Conservation (phyloP, 441 rosid species). For the Hura crepitans region DNA sequence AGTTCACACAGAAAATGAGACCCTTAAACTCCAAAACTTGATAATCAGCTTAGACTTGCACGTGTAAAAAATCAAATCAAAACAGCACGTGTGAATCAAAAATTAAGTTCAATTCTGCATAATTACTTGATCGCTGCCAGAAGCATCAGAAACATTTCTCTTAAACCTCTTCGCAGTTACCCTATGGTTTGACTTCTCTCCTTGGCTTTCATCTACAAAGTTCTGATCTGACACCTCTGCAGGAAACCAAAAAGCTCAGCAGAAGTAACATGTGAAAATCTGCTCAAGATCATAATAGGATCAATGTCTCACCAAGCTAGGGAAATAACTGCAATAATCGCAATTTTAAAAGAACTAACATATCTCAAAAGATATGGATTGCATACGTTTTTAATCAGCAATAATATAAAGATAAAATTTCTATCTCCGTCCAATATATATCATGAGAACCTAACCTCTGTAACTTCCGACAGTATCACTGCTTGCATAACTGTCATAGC, state of each 20-base stretch:
- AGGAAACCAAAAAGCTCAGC: slow-evolving; percentile 11
- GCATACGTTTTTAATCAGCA: neutral
- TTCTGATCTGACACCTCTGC: slow-evolving; percentile 81
- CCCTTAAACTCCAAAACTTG: neutral
- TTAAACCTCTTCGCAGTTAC: slow-evolving; percentile 29
- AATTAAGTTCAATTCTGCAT: neutral
- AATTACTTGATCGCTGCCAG: slow-evolving; percentile 35
- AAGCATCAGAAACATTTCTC: slow-evolving; percentile 25
- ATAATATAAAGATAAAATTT: neutral
- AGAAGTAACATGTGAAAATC: neutral
- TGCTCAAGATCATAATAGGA: neutral
- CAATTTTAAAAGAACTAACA: neutral
- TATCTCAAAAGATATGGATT: neutral
- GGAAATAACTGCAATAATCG: neutral
- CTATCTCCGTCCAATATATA: neutral
- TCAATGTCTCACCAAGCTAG: slow-evolving; percentile 1
- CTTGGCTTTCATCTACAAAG: slow-evolving; percentile 46
- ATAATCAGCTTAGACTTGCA: neutral
- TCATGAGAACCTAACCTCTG: neutral
- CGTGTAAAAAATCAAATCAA: neutral
- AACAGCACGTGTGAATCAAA: neutral
- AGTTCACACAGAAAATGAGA: neutral
- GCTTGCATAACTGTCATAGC: neutral
- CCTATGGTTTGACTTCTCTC: slow-evolving; percentile 23
- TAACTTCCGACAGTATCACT: neutral